A percentile compares a stretch with the other conserved stretches of the same genome.
Conservation (phyloP, 495 filamentous ascomycete genomes). For the Annulohypoxylon nitens region DNA sequence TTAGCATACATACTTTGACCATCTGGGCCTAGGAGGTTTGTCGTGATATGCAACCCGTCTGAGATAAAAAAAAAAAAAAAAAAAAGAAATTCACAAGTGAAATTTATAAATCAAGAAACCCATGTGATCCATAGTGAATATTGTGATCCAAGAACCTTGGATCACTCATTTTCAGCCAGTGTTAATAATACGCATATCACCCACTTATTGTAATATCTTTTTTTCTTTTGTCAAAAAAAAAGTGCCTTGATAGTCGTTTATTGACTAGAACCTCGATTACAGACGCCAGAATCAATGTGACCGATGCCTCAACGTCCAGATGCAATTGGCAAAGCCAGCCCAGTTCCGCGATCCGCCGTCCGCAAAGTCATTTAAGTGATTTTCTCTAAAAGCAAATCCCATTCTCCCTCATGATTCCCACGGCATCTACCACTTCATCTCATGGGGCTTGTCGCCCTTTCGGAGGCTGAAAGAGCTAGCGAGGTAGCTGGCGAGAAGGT, state of each 20-base stretch:
- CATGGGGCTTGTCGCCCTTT: constrained; percentile 98
- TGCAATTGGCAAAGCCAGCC: constrained; percentile 68
- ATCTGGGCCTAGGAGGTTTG: neutral
- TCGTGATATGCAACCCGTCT: neutral
- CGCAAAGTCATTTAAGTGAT: constrained; percentile 52
- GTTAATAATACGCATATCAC: constrained; percentile 14
- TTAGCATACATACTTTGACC: constrained; percentile 6
- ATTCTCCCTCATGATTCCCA: neutral
- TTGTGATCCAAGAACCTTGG: neutral
- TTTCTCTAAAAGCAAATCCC: constrained; percentile 51
- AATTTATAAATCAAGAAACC: neutral
- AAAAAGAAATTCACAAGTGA: constrained; percentile 1
- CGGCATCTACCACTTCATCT: constrained; percentile 86
- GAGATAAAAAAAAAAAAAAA: constrained; percentile 4
- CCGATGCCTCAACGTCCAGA: constrained; percentile 69
- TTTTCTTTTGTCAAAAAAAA: neutral
- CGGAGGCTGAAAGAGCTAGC: constrained; percentile 92
- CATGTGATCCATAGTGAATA: neutral
- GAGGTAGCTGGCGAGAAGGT: constrained; percentile 88
- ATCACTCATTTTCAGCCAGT: neutral
- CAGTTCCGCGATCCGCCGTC: constrained; percentile 59
- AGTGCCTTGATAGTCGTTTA: constrained; percentile 57
- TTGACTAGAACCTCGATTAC: constrained; percentile 71
- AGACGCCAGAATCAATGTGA: constrained; percentile 69
- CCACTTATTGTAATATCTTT: constrained; percentile 13